Base-by-base conservation (phyloP, 306 rosid species). In the Prunus mume region DNA sequence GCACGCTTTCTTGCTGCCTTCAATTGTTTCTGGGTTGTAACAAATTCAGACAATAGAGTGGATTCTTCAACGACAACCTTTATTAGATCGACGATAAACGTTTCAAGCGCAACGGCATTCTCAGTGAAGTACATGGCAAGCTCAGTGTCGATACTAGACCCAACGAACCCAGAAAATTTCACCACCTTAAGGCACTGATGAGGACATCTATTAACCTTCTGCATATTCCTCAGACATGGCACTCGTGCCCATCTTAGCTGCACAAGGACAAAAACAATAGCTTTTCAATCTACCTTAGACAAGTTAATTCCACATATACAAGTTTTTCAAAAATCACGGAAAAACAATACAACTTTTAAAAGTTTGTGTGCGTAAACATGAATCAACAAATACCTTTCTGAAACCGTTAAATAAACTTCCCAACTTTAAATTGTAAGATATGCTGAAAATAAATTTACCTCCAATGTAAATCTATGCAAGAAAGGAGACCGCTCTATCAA, bases 141-240 rank as follows among this genome's bases (percentile, higher is more conserved):
- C 38, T 68, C 55, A 1, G 6, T 68, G 2, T 68, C 15, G 2
- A 13, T 6, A 22, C 1, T 50, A 1, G 28, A 68, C 14, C 72
- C 56, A 46, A 46, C 1, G 12, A 68, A 24, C 72, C 56, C 56
- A 46, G 10, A 46, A 2, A 68, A 68, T 27, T 49, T 46, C 72
- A 68, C 55, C 12, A 13, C 56, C 41, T 68, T 46, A 68, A 68
- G 72, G 56, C 56, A 24, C 9, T 24, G 72, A 68, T 68, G 72
- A 46, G 38, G 22, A 68, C 54, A 45, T 45, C 4, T 46, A 6
- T 13, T 68, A 68, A 45, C 30, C 38, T 46, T 17, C 56, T 45
- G n/a, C 56, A 68, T 7, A 3, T 22, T 68, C 46, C 56, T 24
- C 3, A 6, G 41, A 15, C 6, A 12, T 24, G 27, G 27, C 65